phyloP scores from a whole-genome alignment of 495 filamentous ascomycete genomes.

The Corynascus novoguineensis region DNA sequence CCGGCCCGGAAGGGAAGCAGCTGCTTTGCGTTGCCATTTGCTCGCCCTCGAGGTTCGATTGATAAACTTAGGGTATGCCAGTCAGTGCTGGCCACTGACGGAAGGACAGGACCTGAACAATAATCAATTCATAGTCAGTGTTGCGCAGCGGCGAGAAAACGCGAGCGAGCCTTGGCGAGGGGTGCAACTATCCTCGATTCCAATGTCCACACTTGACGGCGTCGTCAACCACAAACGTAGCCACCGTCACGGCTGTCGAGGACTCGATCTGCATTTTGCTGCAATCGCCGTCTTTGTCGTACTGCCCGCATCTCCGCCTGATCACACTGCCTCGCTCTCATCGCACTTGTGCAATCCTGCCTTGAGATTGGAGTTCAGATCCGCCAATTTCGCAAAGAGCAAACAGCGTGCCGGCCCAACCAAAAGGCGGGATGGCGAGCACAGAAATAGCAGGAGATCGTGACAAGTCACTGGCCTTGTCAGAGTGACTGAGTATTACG shows the following conservation, averaged over 20 bases:
- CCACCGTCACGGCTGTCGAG: not conserved
- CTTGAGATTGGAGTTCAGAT: not conserved
- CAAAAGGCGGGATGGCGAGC: not conserved
- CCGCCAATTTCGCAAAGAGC: constrained; percentile 4
- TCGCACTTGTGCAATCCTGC: constrained; percentile 6
- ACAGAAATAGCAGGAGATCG: not conserved
- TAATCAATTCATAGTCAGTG: not conserved
- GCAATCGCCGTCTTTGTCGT: not conserved
- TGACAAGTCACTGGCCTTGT: not conserved
- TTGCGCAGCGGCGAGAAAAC: not conserved
- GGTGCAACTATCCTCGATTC: not conserved
- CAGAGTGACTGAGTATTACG: not conserved
- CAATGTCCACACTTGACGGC: not conserved
- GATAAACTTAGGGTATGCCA: not conserved
- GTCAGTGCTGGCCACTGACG: not conserved
- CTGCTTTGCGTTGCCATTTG: constrained; percentile 11
- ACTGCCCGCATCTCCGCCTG: not conserved
- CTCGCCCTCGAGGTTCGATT: constrained; percentile 13
- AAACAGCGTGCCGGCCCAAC: not conserved
- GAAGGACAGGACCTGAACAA: not conserved
- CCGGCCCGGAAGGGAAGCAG: constrained; percentile 9
- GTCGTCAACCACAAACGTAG: not conserved
- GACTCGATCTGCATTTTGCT: constrained; percentile 9
- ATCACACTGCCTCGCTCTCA: not conserved
- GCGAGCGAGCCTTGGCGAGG: not conserved